Evolutionary conservation across 768 basidiomycete genomes (phyloP), one percentile per base, ranked within the genome.

Genomic region (Imleria badia): DNA sequence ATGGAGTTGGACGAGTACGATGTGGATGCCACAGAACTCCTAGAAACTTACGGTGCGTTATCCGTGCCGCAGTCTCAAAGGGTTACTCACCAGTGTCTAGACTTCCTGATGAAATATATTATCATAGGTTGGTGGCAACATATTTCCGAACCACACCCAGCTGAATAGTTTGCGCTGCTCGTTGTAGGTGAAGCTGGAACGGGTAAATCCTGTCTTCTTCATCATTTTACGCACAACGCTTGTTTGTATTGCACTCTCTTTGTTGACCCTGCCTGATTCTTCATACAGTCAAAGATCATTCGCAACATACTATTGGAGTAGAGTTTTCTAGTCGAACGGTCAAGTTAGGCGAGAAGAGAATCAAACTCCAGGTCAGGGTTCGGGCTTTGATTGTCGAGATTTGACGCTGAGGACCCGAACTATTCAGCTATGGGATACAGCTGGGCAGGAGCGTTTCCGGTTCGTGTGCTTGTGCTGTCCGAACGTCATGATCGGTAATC

Each of bases 71-170:
- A 15, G 33, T 36, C 20, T 33, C 23, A 33, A 53, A 46, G 52
- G n/a, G 48, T 55, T 55, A 48, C 61, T 66, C 58, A 60, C 41
- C 39, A n/a, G 9, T 15, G 42, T 53, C 42, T 72, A 97, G 97
- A 99, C 75, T 98, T 97, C 72, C 83, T 99, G 61, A 93, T 98
- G 86, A 99, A 99, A 77, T 94, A 94, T 74, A 97, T 98, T 68
- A 84, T 98, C 62, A 93, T 98, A 65, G 96, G 96, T 92, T 61
- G 55, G 78, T 56, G 13, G 20, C 58, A 36, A 39, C 19, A 33
- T 48, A 45, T 22, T 47, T 45, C 43, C 43, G 45, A 19, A 45
- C 53, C 34, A 52, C 48, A 48, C 60, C 35, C 31, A 47, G 31
- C 52, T 54, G 43, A 51, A 46, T 50, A 36, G 11, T 23, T 20